These are phyloP conservation scores for Gomphus sp. DNA, from an alignment of 1,284 basidiomycete species.

Conservation along the genomic window DNA sequence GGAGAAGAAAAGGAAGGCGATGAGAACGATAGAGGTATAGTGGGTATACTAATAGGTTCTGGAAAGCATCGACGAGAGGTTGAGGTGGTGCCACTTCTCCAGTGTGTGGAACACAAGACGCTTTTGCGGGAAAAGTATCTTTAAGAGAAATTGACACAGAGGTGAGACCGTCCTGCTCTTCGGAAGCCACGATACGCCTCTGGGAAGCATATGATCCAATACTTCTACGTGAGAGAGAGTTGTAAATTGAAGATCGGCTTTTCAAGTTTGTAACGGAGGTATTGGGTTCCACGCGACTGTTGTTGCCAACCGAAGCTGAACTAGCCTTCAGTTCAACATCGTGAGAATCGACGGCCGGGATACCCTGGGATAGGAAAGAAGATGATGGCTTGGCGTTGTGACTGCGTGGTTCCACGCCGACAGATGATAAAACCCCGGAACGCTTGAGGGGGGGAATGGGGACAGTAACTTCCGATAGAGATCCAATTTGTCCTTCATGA, in stretches of 20 bases:
- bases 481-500: too few species aligned
- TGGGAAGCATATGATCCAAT: background rate
- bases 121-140: background rate
- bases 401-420: background rate
- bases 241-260: background rate
- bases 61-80: background rate
- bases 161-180: background rate
- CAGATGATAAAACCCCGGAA: too few species aligned
- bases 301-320: background rate
- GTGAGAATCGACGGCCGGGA: background rate
- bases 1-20: conserved; percentile 43
- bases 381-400: background rate
- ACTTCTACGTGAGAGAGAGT: background rate
- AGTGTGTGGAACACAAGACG: background rate
- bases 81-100: background rate
- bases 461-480: too few species aligned
- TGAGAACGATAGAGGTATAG: background rate
- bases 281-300: background rate
- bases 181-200: background rate
- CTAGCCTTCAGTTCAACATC: background rate
- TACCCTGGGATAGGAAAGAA: background rate
- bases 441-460: too few species aligned
- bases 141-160: background rate
- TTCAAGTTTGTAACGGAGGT: background rate
- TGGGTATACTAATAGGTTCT: background rate